phyloP scores from a whole-genome alignment of 2,329 filamentous ascomycete species.

The Hypoxylon sp. region DNA sequence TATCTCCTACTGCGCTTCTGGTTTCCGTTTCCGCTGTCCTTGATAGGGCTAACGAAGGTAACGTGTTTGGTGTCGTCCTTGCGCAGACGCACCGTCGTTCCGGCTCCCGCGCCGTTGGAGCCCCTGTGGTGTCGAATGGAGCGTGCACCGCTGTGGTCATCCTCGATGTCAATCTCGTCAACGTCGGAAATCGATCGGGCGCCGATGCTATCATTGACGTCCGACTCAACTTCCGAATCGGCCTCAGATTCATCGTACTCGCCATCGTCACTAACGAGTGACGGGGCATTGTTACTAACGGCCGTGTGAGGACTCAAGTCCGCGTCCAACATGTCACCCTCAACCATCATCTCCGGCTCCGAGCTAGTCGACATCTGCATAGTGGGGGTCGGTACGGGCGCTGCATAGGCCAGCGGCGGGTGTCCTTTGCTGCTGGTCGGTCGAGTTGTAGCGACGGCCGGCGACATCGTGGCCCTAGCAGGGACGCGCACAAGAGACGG shows the following conservation, averaged over 20 bases:
- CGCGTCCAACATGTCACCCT: conserved; percentile 63
- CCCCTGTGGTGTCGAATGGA: conserved; percentile 55
- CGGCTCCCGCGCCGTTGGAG: conserved; percentile 45
- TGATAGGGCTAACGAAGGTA: conserved; percentile 61
- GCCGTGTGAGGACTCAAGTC: conserved; percentile 74
- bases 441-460: conserved; percentile 54
- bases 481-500: conserved; percentile 60
- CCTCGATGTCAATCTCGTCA: conserved; percentile 68
- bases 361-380: conserved; percentile 40
- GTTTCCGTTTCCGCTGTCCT: conserved; percentile 50
- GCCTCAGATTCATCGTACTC: conserved; percentile 78
- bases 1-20: conserved; percentile 42
- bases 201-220: conserved; percentile 63
- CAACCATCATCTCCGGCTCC: conserved; percentile 45
- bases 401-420: conserved; percentile 51
- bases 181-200: conserved; percentile 68
- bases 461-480: conserved; percentile 63
- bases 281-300: conserved; percentile 78
- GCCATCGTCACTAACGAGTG: conserved; percentile 80
- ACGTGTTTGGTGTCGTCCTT: conserved; percentile 65
- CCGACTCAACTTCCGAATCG: conserved; percentile 65
- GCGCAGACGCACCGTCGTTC: conserved; percentile 56
- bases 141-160: conserved; percentile 58
- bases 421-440: conserved; percentile 67
- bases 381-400: conserved; percentile 48